These are phyloP conservation scores for Eimeria tenella DNA, from an alignment of 169 alveolate species.

Conservation along the genomic window DNA sequence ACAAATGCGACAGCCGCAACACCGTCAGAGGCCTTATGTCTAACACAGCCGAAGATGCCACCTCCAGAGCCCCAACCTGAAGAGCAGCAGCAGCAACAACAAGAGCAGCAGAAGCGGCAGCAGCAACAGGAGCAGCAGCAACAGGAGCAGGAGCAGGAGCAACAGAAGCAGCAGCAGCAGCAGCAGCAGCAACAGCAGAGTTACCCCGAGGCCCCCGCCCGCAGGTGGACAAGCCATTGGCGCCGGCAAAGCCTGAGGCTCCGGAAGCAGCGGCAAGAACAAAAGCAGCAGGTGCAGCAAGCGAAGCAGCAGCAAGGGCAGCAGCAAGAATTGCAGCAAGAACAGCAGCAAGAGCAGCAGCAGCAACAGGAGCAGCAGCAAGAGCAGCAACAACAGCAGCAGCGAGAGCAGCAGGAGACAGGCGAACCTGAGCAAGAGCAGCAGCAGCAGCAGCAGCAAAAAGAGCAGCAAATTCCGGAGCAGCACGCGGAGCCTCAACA, in stretches of 20 bases:
- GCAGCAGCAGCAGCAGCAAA: constrained; percentile 33
- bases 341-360: not conserved
- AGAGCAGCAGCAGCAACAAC: not conserved
- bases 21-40: not conserved
- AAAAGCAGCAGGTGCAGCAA: not conserved
- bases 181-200: not conserved
- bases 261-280: not conserved
- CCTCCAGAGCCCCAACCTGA: not conserved
- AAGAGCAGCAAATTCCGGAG: not conserved
- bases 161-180: not conserved
- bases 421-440: not conserved
- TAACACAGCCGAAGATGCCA: not conserved
- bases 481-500: not conserved
- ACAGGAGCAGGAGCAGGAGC: not conserved
- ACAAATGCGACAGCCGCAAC: not conserved
- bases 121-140: not conserved
- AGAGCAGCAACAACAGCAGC: constrained; percentile 9
- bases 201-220: not conserved
- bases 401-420: not conserved
- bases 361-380: not conserved
- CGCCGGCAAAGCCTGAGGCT: not conserved
- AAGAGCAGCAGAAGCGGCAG: too few relatives aligned
- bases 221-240: constrained; percentile 10
- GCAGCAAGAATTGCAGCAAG: not conserved
- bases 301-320: not conserved